Conservation (phyloP, 148 eudicot genomes). For the Rhododendron molle region DNA sequence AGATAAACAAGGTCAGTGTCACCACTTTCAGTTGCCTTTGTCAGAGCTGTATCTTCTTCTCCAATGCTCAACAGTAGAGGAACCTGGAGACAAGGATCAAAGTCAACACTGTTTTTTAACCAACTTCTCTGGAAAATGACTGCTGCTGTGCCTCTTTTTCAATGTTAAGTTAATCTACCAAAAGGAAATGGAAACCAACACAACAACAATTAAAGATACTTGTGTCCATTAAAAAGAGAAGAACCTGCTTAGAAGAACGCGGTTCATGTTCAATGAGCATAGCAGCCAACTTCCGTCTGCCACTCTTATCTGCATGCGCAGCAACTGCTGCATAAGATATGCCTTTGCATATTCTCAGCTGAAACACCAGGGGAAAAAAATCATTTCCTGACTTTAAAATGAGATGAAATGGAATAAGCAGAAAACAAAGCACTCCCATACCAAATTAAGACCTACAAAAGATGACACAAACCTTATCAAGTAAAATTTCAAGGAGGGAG, state of each 20-base stretch:
- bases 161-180: background rate
- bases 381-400: slow-evolving; percentile 4
- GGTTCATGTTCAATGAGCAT: slow-evolving; percentile 97
- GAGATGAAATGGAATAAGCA: background rate
- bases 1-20: no score
- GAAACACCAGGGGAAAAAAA: slow-evolving; percentile 34
- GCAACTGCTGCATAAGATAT: slow-evolving; percentile 98
- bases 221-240: background rate
- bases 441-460: background rate
- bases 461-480: slow-evolving; percentile 67
- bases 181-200: slow-evolving; percentile 2
- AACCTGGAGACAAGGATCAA: slow-evolving; percentile 44
- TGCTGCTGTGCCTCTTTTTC: background rate
- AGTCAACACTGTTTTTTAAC: background rate
- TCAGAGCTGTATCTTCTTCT: slow-evolving; percentile 87
- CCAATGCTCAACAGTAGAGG: slow-evolving; percentile 91
- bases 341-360: slow-evolving; percentile 88
- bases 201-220: background rate
- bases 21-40: slow-evolving; percentile 57
- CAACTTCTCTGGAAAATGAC: background rate
- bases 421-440: background rate
- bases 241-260: slow-evolving; percentile 88
- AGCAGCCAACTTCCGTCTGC: slow-evolving; percentile 90
- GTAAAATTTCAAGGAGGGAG: slow-evolving; percentile 67
- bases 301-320: slow-evolving; percentile 93